A percentile compares a stretch with the other conserved stretches of the same genome.
Evolutionary conservation across 768 basidiomycete species (phyloP).

Genomic region (Lentinula guzmanii): DNA sequence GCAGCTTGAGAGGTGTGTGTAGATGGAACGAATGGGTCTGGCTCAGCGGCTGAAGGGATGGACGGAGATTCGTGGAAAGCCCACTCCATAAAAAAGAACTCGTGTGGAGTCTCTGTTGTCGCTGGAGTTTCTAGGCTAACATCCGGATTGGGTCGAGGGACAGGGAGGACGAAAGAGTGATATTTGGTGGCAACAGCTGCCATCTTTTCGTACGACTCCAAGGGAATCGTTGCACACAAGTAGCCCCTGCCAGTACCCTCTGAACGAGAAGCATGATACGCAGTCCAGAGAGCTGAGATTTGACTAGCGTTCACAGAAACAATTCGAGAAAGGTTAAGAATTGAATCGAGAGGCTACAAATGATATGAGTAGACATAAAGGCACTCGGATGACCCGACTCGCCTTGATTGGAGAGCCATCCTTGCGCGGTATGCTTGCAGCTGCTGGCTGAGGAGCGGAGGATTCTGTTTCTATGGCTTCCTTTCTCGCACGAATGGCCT

Average conservation of each 20-base stretch:
- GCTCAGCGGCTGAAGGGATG: constrained; percentile 38
- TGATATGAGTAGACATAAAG: constrained; percentile 4
- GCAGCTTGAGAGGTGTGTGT: constrained; percentile 13
- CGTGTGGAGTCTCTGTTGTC: constrained; percentile 42
- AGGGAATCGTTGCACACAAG: constrained; percentile 77
- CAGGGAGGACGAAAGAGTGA: constrained; percentile 76
- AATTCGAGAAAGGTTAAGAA: constrained; percentile 73
- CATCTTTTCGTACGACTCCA: constrained; percentile 72
- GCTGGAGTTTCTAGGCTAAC: constrained; percentile 26
- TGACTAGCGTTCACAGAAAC: constrained; percentile 60
- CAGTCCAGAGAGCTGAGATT: constrained; percentile 80
- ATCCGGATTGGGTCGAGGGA: constrained; percentile 46
- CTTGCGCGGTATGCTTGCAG: constrained; percentile 30
- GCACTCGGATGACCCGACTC: constrained; percentile 9
- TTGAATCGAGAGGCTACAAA: constrained; percentile 68
- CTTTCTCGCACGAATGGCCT: background rate
- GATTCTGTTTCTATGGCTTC: constrained; percentile 6
- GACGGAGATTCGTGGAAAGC: constrained; percentile 70
- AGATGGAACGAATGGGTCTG: constrained; percentile 39
- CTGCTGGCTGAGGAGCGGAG: constrained; percentile 4
- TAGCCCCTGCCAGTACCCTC: constrained; percentile 78
- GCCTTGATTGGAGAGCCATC: constrained; percentile 69
- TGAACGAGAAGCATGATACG: constrained; percentile 81
- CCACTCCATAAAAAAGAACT: constrained; percentile 91
- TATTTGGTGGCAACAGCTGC: constrained; percentile 53